Conservation (phyloP, 2,329 filamentous ascomycete genomes). For the Aspergillus fijiensis region DNA sequence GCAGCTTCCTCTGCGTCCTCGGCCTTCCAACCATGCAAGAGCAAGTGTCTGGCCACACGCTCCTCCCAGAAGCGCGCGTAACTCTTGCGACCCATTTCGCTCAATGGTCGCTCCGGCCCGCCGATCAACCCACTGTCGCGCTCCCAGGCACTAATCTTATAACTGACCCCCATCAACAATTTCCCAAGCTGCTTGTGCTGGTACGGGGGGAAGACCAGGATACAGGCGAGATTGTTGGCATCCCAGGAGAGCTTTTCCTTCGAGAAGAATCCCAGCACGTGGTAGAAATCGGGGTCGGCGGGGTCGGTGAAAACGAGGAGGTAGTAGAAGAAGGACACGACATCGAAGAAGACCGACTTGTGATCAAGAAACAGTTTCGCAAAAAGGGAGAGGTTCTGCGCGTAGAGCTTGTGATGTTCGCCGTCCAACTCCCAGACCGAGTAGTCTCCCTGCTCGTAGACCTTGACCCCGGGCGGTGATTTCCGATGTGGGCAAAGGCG, state of each 20-base stretch:
- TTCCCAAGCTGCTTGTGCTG: constrained; percentile 86
- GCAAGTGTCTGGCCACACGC: constrained; percentile 70
- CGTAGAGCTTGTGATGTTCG: constrained; percentile 82
- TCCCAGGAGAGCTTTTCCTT: constrained; percentile 99
- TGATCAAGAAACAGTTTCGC: constrained; percentile 97
- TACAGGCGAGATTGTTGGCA: constrained; percentile 95
- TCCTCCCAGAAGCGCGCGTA: constrained; percentile 85
- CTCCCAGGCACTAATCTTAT: constrained; percentile 84
- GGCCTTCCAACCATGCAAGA: constrained; percentile 42
- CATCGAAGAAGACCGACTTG: constrained; percentile 98
- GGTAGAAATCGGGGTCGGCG: constrained; percentile 41
- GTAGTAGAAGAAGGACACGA: constrained; percentile 91
- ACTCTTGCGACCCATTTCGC: constrained; percentile 76
- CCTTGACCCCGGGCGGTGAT: constrained; percentile 66
- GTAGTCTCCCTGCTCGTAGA: constrained; percentile 79
- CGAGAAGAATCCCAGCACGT: constrained; percentile 93
- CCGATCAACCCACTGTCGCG: constrained; percentile 66
- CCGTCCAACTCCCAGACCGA: constrained; percentile 92
- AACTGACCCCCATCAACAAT: constrained; percentile 87
- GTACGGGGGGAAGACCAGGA: constrained; percentile 93
- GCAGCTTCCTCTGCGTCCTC: constrained; percentile 28
- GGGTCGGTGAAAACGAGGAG: constrained; percentile 73
- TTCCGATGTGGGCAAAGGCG: constrained; percentile 54
- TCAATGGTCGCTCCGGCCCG: constrained; percentile 91
- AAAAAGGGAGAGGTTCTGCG: constrained; percentile 92